A percentile compares a stretch with the other conserved stretches of the same genome.
Evolutionary conservation across 306 rosid species (phyloP).

Genomic region (Malus asiatica): DNA sequence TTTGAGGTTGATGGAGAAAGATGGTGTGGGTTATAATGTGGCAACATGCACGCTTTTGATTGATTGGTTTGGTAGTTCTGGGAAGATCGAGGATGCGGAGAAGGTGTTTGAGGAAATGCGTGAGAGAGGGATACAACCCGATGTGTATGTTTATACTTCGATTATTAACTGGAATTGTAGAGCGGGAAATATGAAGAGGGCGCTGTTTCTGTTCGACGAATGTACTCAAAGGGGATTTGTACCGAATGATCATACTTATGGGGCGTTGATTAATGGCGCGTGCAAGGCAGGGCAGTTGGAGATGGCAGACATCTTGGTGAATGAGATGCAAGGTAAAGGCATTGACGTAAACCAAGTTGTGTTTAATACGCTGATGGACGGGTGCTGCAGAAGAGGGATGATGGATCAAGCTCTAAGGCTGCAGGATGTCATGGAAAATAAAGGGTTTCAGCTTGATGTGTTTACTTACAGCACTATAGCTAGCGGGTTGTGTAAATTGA

Average conservation of each 20-base stretch:
- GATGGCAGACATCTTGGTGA: slow-evolving; percentile 56
- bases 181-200: slow-evolving; percentile 53
- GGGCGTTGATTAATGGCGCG: slow-evolving; percentile 54
- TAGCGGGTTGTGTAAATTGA: slow-evolving; percentile 44
- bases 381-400: slow-evolving; percentile 64
- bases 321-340: slow-evolving; percentile 63
- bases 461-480: slow-evolving; percentile 58
- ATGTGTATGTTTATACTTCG: slow-evolving; percentile 54
- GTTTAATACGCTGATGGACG: slow-evolving; percentile 60
- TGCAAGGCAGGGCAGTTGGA: slow-evolving; percentile 71
- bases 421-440: slow-evolving; percentile 44
- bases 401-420: slow-evolving; percentile 58
- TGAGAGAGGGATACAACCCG: slow-evolving; percentile 42
- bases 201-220: slow-evolving; percentile 64
- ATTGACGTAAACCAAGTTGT: slow-evolving; percentile 43
- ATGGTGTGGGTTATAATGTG: slow-evolving; percentile 31
- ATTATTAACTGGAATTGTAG: slow-evolving; percentile 63
- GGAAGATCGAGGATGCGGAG: slow-evolving; percentile 44
- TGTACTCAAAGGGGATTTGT: slow-evolving; percentile 40
- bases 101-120: slow-evolving; percentile 54
- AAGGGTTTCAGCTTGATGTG: slow-evolving; percentile 51
- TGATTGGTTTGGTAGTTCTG: slow-evolving; percentile 42
- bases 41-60: slow-evolving; percentile 51
- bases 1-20: slow-evolving; percentile 51
- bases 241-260: slow-evolving; percentile 55